Base-by-base conservation (phyloP, 2,329 filamentous ascomycete genomes). In the Penicillium sp. region DNA sequence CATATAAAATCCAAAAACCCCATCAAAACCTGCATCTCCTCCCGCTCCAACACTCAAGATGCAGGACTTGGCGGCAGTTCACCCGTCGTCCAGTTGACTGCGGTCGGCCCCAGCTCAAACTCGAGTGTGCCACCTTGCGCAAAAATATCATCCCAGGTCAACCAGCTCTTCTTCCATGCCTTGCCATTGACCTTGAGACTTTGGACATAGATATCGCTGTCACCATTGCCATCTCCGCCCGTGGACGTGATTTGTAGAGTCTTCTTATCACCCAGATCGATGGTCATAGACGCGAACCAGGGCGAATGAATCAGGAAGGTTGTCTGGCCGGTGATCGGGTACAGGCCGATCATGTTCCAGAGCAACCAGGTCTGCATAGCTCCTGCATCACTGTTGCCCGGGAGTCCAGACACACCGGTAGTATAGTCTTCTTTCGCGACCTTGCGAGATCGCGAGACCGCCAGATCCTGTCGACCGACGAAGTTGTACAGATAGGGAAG, bases 291-390 rank as follows among this genome's bases (percentile, higher is more conserved):
- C 1, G 72, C 70, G 65, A 87, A 85, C 84, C 84, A 88, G 0
- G 86, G 85, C 6, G 83, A 84, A 3, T 82, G 82, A 50, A 89
- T 77, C 15, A 89, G 75, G 67, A 89, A 89, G 1, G 83, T 87
- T 0, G 85, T 85, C 74, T 89, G 86, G 0, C 85, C 86, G 0
- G 85, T 87, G 58, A 89, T 75, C 1, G 86, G 87, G 61, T 88
- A 89, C 26, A 89, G 72, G 2, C 86, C 86, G 35, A 89, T 79
- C 80, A 88, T 87, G 59, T 82, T 84, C 83, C 87, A 89, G 8
- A 88, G 71, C 2, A 88, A 70, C 83, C 85, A 89, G 7, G 82
- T 85, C 67, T 90, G 85, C 86, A 90, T 89, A 14, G 87, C 85
- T 6, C 88, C 88, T 1, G 85, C 86, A 68, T 90, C 88, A 43